Base-by-base conservation (phyloP, 768 basidiomycete genomes). In the Chalciporus pseudorubinellus region DNA sequence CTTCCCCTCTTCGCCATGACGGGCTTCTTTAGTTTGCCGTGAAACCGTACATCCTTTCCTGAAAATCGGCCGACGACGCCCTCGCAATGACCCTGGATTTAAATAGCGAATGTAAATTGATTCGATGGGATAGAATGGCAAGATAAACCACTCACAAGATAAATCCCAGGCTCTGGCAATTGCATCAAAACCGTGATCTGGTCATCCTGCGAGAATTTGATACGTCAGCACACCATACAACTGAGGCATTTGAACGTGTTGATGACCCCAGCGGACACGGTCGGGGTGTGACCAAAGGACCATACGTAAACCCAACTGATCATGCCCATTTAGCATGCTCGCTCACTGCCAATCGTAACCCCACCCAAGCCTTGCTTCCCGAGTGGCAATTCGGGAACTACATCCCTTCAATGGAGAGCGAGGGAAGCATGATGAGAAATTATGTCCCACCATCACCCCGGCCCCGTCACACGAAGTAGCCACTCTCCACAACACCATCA, bases 61-160 rank as follows among this genome's bases (percentile, higher is more conserved):
- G 71, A 70, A 62, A 94, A 92, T 6, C 82, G 77, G 10, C 91
- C 91, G 3, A 93, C 87, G 46, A 93, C 87, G 46, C 85, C 91
- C 70, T 94, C 91, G 62, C 91, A 94, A 58, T 85, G 88, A 4
- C 92, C 91, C 89, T 91, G 13, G 19, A 8, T 19, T 12, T 24
- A 24, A 5, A 29, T 3, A 26, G 26, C n/a, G 10, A 22, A 36
- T 58, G n/a, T n/a, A n/a, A n/a, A 16, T 39, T 16, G 13, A n/a
- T 31, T 7, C 21, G 24, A 36, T 14, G n/a, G 20, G 39, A 46
- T 14, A n/a, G 16, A 29, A 11, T 20, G 20, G 20, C 24, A 24
- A 42, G 41, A 50, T 24, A 38, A 38, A 21, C 14, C 8, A 78
- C 79, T 51, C 50, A 91, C 89, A n/a, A 92, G 73, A 67, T 75